Percentiles rank a stretch among this genome's conserved stretches.
phyloP scores from a whole-genome alignment of 2,329 filamentous ascomycete genomes.

The Colletotrichum melonis region DNA sequence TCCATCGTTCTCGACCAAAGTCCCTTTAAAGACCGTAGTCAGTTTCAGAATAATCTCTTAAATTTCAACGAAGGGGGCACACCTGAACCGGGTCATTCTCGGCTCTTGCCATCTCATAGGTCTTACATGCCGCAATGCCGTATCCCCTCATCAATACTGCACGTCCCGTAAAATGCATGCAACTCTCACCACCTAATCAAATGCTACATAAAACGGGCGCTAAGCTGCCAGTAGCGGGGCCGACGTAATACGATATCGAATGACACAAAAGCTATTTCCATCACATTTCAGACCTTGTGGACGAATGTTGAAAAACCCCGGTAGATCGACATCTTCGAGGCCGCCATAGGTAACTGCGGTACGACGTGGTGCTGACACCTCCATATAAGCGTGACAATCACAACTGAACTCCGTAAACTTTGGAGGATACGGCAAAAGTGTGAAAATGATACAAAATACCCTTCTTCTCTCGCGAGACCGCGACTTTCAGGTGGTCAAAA shows the following conservation, averaged over 20 bases:
- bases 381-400: not conserved
- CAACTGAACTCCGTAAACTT: too few species aligned
- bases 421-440: not conserved
- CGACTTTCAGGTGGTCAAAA: too few species aligned
- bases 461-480: not conserved
- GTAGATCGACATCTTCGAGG: not conserved
- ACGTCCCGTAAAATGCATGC: not conserved
- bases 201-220: constrained; percentile 1
- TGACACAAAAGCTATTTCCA: not conserved
- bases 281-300: not conserved
- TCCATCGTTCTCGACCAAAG: not conserved
- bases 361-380: constrained; percentile 10
- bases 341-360: not conserved
- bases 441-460: not conserved
- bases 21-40: not conserved
- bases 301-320: not conserved
- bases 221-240: not conserved
- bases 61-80: too few species aligned
- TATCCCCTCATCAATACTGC: not conserved
- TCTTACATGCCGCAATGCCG: not conserved
- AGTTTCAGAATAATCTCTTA: not conserved
- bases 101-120: not conserved
- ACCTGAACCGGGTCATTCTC: not conserved
- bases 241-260: not conserved
- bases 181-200: not conserved